Evolutionary conservation across 1,284 basidiomycete genomes (phyloP).

Genomic region (Thecaphora thlaspeos): DNA sequence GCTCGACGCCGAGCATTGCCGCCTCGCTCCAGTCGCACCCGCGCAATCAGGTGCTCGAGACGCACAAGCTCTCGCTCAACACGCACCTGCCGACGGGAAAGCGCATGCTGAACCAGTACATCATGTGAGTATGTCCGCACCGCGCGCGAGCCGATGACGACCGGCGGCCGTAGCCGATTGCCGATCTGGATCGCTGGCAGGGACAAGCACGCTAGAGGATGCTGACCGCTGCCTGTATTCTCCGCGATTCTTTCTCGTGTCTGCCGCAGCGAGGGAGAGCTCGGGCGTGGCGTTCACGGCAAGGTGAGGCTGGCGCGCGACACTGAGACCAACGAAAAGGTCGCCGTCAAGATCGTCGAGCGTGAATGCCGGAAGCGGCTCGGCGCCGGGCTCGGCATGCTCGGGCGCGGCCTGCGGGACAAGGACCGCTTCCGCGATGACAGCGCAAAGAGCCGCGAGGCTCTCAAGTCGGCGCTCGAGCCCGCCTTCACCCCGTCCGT

Average conservation of each 20-base stretch:
- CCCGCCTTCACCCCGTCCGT: neutral
- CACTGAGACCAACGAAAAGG: slow-evolving; percentile 47
- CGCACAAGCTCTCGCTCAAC: slow-evolving; percentile 45
- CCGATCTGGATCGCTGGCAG: no score
- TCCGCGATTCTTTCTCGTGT: no score
- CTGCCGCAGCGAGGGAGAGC: slow-evolving; percentile 44
- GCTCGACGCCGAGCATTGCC: slow-evolving; percentile 19
- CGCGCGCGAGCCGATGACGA: slow-evolving; percentile 76
- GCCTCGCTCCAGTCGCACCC: slow-evolving; percentile 13
- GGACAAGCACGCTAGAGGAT: no score
- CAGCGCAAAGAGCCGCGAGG: neutral
- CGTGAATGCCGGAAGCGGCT: slow-evolving; percentile 48
- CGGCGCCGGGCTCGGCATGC: slow-evolving; percentile 27
- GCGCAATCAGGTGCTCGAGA: slow-evolving; percentile 44
- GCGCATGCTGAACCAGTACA: slow-evolving; percentile 57
- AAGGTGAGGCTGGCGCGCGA: slow-evolving; percentile 52
- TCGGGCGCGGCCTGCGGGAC: slow-evolving; percentile 14
- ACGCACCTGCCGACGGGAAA: slow-evolving; percentile 48
- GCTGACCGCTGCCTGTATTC: no score
- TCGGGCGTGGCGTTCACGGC: slow-evolving; percentile 55
- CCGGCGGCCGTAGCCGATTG: no score
- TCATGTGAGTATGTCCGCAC: slow-evolving; percentile 61
- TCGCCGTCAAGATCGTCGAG: slow-evolving; percentile 57
- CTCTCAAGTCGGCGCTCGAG: neutral
- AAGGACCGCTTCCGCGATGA: slow-evolving; percentile 10